phyloP scores from a whole-genome alignment of 305 asterid genomes.

The Fraxinus sp. region DNA sequence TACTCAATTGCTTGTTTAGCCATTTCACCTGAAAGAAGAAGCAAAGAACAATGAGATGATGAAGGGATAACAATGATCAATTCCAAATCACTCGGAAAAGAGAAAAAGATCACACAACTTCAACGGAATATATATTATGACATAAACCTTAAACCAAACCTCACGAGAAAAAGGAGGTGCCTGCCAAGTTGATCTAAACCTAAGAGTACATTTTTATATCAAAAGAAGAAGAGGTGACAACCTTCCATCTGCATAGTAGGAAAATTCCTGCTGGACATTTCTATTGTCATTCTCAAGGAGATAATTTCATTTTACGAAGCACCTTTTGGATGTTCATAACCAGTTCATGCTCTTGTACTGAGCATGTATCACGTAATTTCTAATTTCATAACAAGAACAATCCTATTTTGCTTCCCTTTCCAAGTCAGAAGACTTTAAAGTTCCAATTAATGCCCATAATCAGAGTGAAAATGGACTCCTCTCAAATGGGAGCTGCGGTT shows the following conservation, averaged over 20 bases:
- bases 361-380: neutral
- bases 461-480: neutral
- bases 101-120: neutral
- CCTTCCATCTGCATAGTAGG: neutral
- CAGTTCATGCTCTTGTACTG: neutral
- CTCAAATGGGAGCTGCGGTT: neutral
- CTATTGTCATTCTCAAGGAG: neutral
- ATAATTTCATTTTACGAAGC: constrained; percentile 6
- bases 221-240: neutral
- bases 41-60: constrained; percentile 17
- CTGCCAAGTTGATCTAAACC: neutral
- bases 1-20: constrained; percentile 84
- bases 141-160: neutral
- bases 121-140: neutral
- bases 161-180: neutral
- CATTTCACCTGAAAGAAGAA: constrained; percentile 79
- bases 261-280: neutral
- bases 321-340: neutral
- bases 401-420: neutral
- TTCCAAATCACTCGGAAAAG: constrained; percentile 2
- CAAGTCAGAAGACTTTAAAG: neutral
- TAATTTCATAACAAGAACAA: neutral
- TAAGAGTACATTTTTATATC: constrained; percentile 5
- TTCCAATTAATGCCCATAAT: neutral
- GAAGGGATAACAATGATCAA: constrained; percentile 6